Percentiles rank a stretch among this genome's conserved stretches.
Evolutionary conservation across 73 alveolate species (phyloP).

Genomic region (Durusdinium trenchii): DNA sequence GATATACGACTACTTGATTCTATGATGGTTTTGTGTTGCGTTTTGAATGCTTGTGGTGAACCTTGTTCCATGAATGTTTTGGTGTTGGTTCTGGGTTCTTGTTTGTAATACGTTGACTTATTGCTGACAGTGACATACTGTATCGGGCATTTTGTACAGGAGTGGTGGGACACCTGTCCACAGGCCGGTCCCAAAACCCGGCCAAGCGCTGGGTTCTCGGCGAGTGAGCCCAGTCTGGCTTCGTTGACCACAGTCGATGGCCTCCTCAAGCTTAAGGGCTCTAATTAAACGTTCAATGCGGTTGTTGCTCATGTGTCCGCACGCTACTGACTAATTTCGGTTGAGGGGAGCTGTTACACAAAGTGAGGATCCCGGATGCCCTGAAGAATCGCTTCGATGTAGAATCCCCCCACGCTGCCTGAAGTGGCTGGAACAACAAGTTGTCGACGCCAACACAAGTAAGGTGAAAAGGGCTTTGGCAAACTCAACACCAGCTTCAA

Average conservation of each 20-base stretch:
- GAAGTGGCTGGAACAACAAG: background rate
- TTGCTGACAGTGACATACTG: too few species aligned
- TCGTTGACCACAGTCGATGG: background rate
- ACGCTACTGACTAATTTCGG: too few species aligned
- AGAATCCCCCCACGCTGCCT: background rate
- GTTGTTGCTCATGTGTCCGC: too few species aligned
- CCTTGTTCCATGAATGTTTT: too few species aligned
- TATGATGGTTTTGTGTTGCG: too few species aligned
- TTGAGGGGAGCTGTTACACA: too few species aligned
- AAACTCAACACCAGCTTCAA: background rate
- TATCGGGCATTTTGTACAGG: background rate
- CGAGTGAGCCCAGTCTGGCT: background rate
- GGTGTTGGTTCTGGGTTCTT: too few species aligned
- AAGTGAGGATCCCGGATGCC: conserved; percentile 1
- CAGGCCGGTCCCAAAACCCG: background rate
- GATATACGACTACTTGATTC: too few species aligned
- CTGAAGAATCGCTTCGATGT: background rate
- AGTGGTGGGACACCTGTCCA: background rate
- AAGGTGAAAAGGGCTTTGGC: background rate
- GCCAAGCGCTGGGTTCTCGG: background rate
- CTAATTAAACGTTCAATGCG: too few species aligned
- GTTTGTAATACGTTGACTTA: too few species aligned
- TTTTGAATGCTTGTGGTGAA: too few species aligned
- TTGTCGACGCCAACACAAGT: background rate
- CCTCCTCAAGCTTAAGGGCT: background rate